Percentiles rank a stretch among this genome's conserved stretches.
Conservation (phyloP, 257 asterid genomes). For the Capsicum rhomboideum region DNA sequence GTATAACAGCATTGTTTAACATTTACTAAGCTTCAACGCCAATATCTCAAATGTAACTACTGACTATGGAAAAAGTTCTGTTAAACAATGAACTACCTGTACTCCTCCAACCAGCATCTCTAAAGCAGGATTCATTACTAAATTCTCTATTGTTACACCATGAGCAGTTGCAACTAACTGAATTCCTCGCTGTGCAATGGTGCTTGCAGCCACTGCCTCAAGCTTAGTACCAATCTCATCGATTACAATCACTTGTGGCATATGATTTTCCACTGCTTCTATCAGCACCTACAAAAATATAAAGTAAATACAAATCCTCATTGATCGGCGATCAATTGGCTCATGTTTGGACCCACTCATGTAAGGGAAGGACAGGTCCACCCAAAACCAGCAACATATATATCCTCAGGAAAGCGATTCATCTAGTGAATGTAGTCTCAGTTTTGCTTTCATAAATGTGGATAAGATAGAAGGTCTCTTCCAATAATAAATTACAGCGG, state of each 20-base stretch:
- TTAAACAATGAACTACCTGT: constrained; percentile 48
- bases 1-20: neutral
- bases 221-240: constrained; percentile 97
- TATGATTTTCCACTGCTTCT: constrained; percentile 98
- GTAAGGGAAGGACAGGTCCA: neutral
- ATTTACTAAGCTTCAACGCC: neutral
- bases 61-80: neutral
- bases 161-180: constrained; percentile 99
- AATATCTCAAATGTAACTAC: neutral
- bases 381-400: neutral
- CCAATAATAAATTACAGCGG: neutral
- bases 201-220: constrained; percentile 95
- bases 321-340: neutral
- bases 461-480: neutral
- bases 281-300: constrained; percentile 60
- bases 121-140: constrained; percentile 89
- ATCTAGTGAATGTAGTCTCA: neutral
- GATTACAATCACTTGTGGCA: constrained; percentile 97
- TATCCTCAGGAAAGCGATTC: neutral
- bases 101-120: constrained; percentile 99
- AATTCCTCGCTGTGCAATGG: constrained; percentile 99
- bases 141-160: constrained; percentile 86
- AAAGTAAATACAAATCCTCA: neutral
- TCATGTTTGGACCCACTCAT: neutral
- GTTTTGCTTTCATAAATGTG: neutral